These are phyloP conservation scores for Aquilaria sinensis DNA, from an alignment of 345 rosid species.

Conservation along the genomic window DNA sequence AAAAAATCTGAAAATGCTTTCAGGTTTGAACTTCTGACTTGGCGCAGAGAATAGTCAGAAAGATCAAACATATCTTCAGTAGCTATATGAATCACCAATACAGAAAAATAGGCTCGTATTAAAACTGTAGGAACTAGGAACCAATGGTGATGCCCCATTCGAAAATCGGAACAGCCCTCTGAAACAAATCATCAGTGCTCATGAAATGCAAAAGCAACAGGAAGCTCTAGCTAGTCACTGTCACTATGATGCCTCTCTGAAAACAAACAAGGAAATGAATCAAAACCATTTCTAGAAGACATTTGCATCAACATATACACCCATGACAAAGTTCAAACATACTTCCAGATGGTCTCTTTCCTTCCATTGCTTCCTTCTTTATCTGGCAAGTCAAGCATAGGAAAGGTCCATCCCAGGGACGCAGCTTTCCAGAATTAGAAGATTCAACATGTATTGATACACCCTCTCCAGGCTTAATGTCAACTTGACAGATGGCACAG, in stretches of 20 bases:
- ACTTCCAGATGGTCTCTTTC: constrained; percentile 77
- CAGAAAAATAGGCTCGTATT: background rate
- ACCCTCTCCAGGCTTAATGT: constrained; percentile 87
- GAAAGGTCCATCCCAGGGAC: constrained; percentile 97
- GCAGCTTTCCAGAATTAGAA: constrained; percentile 46
- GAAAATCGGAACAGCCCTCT: constrained; percentile 21
- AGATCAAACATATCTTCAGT: background rate
- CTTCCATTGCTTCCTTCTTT: constrained; percentile 93
- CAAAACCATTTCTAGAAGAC: constrained; percentile 8
- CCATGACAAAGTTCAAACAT: background rate
- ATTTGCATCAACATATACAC: background rate
- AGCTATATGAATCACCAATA: constrained; percentile 17
- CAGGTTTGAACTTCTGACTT: constrained; percentile 18
- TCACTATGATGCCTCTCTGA: constrained; percentile 76
- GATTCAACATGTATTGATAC: constrained; percentile 73
- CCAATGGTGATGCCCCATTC: constrained; percentile 4
- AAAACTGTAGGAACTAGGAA: background rate
- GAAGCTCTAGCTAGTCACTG: constrained; percentile 58
- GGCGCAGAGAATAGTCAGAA: constrained; percentile 3
- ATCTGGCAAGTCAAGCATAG: constrained; percentile 87
- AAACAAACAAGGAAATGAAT: constrained; percentile 9
- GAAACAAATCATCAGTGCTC: constrained; percentile 26
- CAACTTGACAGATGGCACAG: constrained; percentile 94
- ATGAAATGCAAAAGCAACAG: constrained; percentile 13
- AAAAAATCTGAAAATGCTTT: constrained; percentile 10